Evolutionary conservation across 345 rosid species (phyloP).

Genomic region (Lumnitzera racemosa): DNA sequence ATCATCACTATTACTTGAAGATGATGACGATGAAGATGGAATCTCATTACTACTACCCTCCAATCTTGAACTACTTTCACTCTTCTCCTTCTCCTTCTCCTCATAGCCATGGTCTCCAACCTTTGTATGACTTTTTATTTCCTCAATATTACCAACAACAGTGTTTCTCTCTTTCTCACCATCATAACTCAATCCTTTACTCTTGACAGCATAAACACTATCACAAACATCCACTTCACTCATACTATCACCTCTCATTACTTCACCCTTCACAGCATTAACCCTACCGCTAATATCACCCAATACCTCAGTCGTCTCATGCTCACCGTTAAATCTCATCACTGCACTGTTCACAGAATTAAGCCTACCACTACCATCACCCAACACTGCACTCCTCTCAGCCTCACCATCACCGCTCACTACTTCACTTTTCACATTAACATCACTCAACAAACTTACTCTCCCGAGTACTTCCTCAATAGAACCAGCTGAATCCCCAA

Average conservation of each 20-base stretch:
- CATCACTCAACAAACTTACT: constrained; percentile 29
- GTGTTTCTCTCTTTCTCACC: too few relatives aligned
- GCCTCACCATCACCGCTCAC: constrained; percentile 15
- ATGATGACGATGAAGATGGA: constrained; percentile 24
- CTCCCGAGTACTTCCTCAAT: constrained; percentile 42
- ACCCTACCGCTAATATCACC: too few relatives aligned
- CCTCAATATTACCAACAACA: too few relatives aligned
- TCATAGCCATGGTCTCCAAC: too few relatives aligned
- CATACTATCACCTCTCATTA: too few relatives aligned
- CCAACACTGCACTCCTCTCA: constrained; percentile 19
- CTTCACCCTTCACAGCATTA: too few relatives aligned
- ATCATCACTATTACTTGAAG: constrained; percentile 20
- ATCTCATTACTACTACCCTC: constrained; percentile 26
- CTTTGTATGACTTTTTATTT: too few relatives aligned
- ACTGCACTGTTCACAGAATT: constrained; percentile 19
- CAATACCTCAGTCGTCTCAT: too few relatives aligned
- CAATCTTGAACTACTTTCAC: constrained; percentile 22
- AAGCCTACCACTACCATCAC: constrained; percentile 10
- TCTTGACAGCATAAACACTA: too few relatives aligned
- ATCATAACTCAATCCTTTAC: too few relatives aligned
- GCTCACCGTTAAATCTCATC: constrained; percentile 5
- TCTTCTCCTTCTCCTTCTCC: constrained; percentile 2
- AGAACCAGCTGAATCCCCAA: constrained; percentile 23
- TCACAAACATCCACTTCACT: too few relatives aligned
- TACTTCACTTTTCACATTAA: constrained; percentile 17